These are phyloP conservation scores for Aspergillus coremiiformis DNA, from an alignment of 495 filamentous ascomycete species.

Conservation along the genomic window DNA sequence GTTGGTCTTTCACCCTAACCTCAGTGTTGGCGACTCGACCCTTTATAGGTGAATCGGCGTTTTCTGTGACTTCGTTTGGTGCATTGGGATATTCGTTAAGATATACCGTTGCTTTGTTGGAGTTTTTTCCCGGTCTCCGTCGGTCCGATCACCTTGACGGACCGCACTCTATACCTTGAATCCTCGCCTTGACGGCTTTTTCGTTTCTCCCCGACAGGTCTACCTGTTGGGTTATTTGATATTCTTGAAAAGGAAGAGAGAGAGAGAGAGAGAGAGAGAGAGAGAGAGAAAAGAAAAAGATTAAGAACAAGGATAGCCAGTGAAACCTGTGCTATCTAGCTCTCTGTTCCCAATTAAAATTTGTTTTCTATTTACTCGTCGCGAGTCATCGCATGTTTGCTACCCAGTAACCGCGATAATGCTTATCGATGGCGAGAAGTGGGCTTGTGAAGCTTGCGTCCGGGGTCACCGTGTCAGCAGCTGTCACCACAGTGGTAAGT, in stretches of 20 bases:
- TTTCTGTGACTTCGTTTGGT: slow-evolving; percentile 29
- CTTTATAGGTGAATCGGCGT: slow-evolving; percentile 30
- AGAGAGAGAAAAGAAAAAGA: not conserved
- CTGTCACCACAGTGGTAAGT: slow-evolving; percentile 83
- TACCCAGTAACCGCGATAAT: slow-evolving; percentile 47
- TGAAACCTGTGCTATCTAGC: not conserved
- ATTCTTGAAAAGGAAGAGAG: slow-evolving; percentile 9
- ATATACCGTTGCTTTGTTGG: slow-evolving; percentile 39
- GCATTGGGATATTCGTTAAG: slow-evolving; percentile 31
- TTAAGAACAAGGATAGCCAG: not conserved
- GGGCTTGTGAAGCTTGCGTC: slow-evolving; percentile 88
- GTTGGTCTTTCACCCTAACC: slow-evolving; percentile 3
- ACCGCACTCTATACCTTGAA: slow-evolving; percentile 27
- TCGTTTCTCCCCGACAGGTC: slow-evolving; percentile 25
- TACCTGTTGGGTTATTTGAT: slow-evolving; percentile 17
- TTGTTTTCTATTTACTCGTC: slow-evolving; percentile 17
- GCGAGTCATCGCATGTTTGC: slow-evolving; percentile 43
- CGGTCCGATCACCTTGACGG: slow-evolving; percentile 27
- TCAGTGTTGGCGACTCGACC: slow-evolving; percentile 20
- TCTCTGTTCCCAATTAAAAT: slow-evolving; percentile 3
- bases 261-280: too few relatives aligned
- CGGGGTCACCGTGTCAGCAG: slow-evolving; percentile 90
- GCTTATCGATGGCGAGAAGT: slow-evolving; percentile 87
- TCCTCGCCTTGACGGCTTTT: slow-evolving; percentile 40
- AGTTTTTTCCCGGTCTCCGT: slow-evolving; percentile 28